Base-by-base conservation (phyloP, 179 eudicot species). In the Camellia oleifera region DNA sequence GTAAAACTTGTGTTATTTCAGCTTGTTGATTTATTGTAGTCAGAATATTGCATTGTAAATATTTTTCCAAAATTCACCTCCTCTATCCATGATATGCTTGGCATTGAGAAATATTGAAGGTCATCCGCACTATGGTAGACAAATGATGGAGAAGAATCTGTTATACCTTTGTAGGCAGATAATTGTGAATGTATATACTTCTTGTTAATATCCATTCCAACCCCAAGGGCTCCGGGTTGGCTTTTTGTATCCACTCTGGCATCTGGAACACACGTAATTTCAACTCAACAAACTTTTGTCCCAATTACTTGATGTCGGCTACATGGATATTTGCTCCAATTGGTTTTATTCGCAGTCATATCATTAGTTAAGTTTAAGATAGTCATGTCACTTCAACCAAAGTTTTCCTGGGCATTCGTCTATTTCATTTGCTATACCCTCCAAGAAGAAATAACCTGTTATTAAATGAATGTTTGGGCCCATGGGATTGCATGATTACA, bases 1-100 rank as follows among this genome's bases (percentile, higher is more conserved):
- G 70, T 12, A 14, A 58, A 54, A 7, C 45, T 78, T 26, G 11
- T 69, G 46, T 76, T 6, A 61, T 79, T 73, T 78, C 58, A 1
- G 58, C 48, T 14, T 11, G 26, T 60, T 4, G 64, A 60, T 60
- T 60, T 60, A 60, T 60, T 17, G 4, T 15, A 4, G 20, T 17
- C 5, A 60, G 58, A 54, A 11, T 17, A 60, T 60, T 56, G 60
- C 60, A 56, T 56, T 48, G 58, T 7, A 48, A 18, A 9, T 20
- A 18, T n/a, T 71, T 60, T 60, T 60, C 20, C 58, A 10, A 50
- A 70, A 48, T 50, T 70, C 15, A 48, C 58, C 14, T 48, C 58
- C 20, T 71, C 74, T 50, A 52, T 7, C 52, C 52, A 48, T 48
- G 52, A 48, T 48, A 48, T 48, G 1, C 52, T 4, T 48, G 5